Percentiles rank a stretch among this genome's conserved stretches.
Conservation (phyloP, 2,329 filamentous ascomycete species). For the Peltaster fructicola region DNA sequence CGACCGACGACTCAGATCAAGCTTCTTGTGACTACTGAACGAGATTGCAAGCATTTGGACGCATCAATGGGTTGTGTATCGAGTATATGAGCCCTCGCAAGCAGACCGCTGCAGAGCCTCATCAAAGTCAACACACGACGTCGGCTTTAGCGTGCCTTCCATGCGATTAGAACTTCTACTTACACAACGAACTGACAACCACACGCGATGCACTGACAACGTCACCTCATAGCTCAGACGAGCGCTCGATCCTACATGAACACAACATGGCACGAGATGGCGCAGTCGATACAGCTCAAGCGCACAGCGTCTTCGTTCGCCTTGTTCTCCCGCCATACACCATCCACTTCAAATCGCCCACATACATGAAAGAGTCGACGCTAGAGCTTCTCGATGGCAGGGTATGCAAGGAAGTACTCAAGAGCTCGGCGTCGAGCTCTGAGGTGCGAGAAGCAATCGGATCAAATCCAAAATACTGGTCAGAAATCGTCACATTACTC, state of each 20-base stretch:
- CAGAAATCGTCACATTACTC: constrained; percentile 39
- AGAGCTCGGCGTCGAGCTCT: constrained; percentile 38
- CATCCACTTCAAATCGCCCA: constrained; percentile 42
- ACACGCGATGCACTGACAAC: no score
- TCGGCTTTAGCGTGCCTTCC: no score
- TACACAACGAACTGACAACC: no score
- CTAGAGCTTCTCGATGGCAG: constrained; percentile 37
- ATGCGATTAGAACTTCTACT: no score
- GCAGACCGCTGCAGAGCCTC: no score
- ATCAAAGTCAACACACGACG: no score
- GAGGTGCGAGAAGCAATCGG: constrained; percentile 38
- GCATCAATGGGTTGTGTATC: no score
- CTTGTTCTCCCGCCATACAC: constrained; percentile 30
- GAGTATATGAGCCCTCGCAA: no score
- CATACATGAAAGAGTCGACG: constrained; percentile 41
- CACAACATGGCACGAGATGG: constrained; percentile 8
- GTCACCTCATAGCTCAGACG: no score
- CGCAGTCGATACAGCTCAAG: constrained; percentile 9
- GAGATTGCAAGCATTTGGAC: no score
- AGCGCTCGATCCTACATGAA: constrained; percentile 4
- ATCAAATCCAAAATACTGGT: constrained; percentile 39
- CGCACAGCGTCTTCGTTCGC: constrained; percentile 27
- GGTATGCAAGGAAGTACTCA: constrained; percentile 41
- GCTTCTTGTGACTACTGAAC: no score
- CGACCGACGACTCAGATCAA: no score